Evolutionary conservation across 305 asterid species (phyloP).

Genomic region (Fraxinus sp.): DNA sequence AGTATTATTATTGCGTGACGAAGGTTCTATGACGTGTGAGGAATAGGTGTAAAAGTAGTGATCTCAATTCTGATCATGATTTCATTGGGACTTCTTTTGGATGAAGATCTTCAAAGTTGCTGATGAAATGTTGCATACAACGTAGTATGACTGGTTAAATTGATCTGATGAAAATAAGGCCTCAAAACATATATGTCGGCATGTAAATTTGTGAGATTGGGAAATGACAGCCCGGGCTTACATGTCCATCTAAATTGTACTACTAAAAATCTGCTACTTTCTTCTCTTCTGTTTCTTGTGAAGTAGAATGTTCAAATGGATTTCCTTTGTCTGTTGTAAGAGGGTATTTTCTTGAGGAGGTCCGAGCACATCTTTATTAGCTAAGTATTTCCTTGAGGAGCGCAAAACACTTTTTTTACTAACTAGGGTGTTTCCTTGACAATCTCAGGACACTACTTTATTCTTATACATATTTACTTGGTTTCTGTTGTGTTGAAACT

Average conservation of each 20-base stretch:
- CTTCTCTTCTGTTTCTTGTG: background rate
- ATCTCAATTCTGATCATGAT: background rate
- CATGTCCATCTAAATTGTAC: background rate
- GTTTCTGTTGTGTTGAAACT: background rate
- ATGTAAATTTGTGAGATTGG: background rate
- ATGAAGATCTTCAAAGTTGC: background rate
- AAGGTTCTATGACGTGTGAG: background rate
- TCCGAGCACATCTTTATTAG: background rate
- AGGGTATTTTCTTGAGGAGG: background rate
- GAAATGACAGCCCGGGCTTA: background rate
- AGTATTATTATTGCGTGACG: background rate
- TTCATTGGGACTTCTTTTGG: background rate
- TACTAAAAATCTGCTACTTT: background rate
- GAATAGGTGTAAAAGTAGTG: background rate
- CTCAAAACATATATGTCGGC: background rate
- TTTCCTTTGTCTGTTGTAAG: background rate
- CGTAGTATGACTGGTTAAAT: background rate
- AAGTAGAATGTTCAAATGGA: background rate
- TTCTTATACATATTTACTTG: background rate
- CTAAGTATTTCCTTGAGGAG: background rate
- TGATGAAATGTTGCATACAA: background rate
- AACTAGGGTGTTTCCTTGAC: background rate
- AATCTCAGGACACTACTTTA: background rate
- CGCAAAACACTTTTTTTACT: background rate
- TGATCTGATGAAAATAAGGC: background rate